Evolutionary conservation across 176 grass and related monocot genomes (phyloP).

Genomic region (Areca catechu): DNA sequence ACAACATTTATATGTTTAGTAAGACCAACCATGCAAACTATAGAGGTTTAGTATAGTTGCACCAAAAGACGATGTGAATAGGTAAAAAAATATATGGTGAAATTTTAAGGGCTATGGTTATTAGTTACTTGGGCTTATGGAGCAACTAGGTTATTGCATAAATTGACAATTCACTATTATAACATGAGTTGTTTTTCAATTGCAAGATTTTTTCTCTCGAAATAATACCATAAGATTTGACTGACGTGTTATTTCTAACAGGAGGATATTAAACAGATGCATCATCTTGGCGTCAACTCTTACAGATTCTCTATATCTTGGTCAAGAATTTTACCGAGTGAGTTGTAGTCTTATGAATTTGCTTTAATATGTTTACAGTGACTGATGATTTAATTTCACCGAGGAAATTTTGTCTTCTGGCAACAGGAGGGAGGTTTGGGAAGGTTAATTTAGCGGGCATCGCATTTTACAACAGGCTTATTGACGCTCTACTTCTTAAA

Average conservation of each 20-base stretch:
- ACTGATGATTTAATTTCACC: background rate
- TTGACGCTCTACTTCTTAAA: slow-evolving; percentile 31
- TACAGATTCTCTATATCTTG: slow-evolving; percentile 74
- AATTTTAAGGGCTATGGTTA: too few relatives aligned
- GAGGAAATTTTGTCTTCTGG: background rate
- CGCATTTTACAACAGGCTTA: slow-evolving; percentile 41
- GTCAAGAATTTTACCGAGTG: slow-evolving; percentile 62
- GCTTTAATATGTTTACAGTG: too few relatives aligned
- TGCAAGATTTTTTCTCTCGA: too few relatives aligned
- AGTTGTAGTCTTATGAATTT: slow-evolving; percentile 18
- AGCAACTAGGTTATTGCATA: too few relatives aligned
- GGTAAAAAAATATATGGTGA: too few relatives aligned
- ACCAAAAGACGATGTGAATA: too few relatives aligned
- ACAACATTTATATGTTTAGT: background rate
- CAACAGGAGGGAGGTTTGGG: slow-evolving; percentile 41
- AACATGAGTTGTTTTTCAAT: too few relatives aligned
- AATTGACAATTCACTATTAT: too few relatives aligned
- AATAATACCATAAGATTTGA: too few relatives aligned
- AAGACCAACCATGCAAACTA: background rate
- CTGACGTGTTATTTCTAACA: slow-evolving; percentile 4
- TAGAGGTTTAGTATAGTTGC: too few relatives aligned
- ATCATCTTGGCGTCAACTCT: slow-evolving; percentile 34
- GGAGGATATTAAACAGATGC: slow-evolving; percentile 57
- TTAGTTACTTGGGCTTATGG: too few relatives aligned
- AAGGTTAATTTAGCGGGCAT: slow-evolving; percentile 31